A percentile compares a stretch with the other conserved stretches of the same genome.
Evolutionary conservation across 805 yeast genomes (phyloP).

Genomic region (Kodamaea nitidulidarum): DNA sequence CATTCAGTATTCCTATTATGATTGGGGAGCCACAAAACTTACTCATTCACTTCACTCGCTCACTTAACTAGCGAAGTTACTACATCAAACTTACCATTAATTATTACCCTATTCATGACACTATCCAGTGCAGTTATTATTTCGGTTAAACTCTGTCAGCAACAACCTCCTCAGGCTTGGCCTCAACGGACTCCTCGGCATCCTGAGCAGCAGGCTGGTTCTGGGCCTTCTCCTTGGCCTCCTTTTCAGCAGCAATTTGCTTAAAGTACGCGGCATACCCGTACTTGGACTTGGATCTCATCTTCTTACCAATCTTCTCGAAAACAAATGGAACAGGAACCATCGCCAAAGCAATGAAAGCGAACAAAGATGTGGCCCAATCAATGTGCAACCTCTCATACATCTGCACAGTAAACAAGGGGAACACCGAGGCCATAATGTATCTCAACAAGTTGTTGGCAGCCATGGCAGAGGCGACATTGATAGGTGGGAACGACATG

Average conservation of each 20-base stretch:
- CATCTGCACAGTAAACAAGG: conserved; percentile 84
- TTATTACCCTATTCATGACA: too few relatives aligned
- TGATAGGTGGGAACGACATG: conserved; percentile 67
- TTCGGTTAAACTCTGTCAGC: conserved; percentile 7
- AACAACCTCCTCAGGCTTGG: conserved; percentile 6
- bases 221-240: conserved; percentile 11
- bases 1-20: too few relatives aligned
- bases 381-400: conserved; percentile 62
- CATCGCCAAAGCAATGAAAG: conserved; percentile 62
- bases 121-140: too few relatives aligned
- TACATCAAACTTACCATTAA: too few relatives aligned
- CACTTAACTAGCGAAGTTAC: too few relatives aligned
- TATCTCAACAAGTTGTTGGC: conserved; percentile 83
- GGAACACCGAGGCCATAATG: conserved; percentile 72
- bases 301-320: conserved; percentile 50
- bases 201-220: background rate
- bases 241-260: conserved; percentile 18
- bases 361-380: conserved; percentile 76
- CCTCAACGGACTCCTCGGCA: background rate
- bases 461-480: conserved; percentile 83
- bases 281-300: conserved; percentile 55
- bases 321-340: conserved; percentile 74
- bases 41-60: too few relatives aligned
- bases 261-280: conserved; percentile 50
- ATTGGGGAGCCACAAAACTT: too few relatives aligned